Evolutionary conservation across 2,329 filamentous ascomycete genomes (phyloP).

Genomic region (Cercospora sp.): DNA sequence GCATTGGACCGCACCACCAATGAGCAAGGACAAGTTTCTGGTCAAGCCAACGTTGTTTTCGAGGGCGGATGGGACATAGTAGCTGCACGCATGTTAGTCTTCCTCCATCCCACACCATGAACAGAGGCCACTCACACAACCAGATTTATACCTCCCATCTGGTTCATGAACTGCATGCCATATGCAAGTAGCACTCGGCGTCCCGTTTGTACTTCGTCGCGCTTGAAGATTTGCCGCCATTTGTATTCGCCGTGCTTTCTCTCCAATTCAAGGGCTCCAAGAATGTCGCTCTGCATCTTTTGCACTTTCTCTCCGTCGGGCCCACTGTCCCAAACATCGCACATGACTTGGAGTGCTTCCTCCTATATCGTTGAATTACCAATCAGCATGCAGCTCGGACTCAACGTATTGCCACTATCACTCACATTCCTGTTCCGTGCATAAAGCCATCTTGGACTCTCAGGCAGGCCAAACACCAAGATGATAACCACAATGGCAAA

Average conservation of each 20-base stretch:
- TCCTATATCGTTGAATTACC: neutral
- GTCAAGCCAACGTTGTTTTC: conserved; percentile 50
- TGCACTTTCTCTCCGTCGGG: conserved; percentile 34
- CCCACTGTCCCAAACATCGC: conserved; percentile 37
- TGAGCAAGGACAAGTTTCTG: conserved; percentile 47
- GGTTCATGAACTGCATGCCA: conserved; percentile 35
- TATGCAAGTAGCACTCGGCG: conserved; percentile 40
- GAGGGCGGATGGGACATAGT: conserved; percentile 49
- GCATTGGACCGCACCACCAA: conserved; percentile 49
- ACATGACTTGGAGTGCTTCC: conserved; percentile 38
- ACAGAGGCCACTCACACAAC: conserved; percentile 36
- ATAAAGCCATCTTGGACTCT: conserved; percentile 47
- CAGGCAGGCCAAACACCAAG: conserved; percentile 43
- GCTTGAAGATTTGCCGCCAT: conserved; percentile 44
- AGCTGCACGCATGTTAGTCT: conserved; percentile 26
- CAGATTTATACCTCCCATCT: conserved; percentile 41
- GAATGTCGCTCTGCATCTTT: conserved; percentile 39
- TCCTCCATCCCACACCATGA: no score
- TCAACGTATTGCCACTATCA: neutral
- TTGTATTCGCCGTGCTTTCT: conserved; percentile 42
- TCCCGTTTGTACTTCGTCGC: conserved; percentile 44
- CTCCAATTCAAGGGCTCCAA: conserved; percentile 42
- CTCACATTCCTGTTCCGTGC: conserved; percentile 31
- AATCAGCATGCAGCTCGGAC: neutral
- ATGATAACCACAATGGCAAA: conserved; percentile 41